A percentile compares a stretch with the other conserved stretches of the same genome.
These are phyloP conservation scores for Chionographis japonica DNA, from an alignment of 106 monocot genomes.

Conservation along the genomic window DNA sequence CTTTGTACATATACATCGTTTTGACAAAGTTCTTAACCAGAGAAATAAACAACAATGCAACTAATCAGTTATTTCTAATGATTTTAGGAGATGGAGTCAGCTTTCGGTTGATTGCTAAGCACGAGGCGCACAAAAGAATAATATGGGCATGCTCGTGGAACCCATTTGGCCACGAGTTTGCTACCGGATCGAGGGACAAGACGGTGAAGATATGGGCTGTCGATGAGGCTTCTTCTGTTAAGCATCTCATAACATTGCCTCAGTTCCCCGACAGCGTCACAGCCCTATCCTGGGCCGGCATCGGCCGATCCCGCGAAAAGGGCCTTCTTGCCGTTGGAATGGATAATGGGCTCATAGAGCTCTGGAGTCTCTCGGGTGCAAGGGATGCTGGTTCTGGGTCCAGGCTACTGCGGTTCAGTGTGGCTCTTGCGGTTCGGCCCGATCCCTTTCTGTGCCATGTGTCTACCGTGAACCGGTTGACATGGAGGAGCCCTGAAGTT, in stretches of 20 bases:
- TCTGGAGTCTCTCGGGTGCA: slow-evolving; percentile 60
- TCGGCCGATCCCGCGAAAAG: slow-evolving; percentile 26
- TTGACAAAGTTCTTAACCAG: no score
- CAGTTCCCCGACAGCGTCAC: slow-evolving; percentile 77
- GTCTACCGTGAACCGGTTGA: slow-evolving; percentile 63
- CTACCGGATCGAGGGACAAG: slow-evolving; percentile 94
- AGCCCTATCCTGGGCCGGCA: slow-evolving; percentile 69
- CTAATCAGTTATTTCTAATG: neutral
- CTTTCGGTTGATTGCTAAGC: slow-evolving; percentile 44
- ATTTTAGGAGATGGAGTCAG: slow-evolving; percentile 32
- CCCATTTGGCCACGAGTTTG: slow-evolving; percentile 75
- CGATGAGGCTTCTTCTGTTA: slow-evolving; percentile 30
- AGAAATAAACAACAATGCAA: neutral
- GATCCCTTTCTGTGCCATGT: slow-evolving; percentile 81
- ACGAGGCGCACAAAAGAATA: slow-evolving; percentile 93
- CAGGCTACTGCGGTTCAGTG: slow-evolving; percentile 11
- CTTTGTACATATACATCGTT: neutral
- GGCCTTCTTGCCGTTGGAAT: slow-evolving; percentile 81
- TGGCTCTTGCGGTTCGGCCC: slow-evolving; percentile 20
- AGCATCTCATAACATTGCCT: slow-evolving; percentile 53
- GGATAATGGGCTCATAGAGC: slow-evolving; percentile 85
- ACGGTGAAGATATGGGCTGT: slow-evolving; percentile 84
- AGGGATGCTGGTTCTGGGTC: neutral
- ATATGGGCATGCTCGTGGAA: slow-evolving; percentile 99
- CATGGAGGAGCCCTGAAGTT: slow-evolving; percentile 38